Evolutionary conservation across 139 green algal genomes (phyloP).

Genomic region (Chlamydomonas sphaeroides): DNA sequence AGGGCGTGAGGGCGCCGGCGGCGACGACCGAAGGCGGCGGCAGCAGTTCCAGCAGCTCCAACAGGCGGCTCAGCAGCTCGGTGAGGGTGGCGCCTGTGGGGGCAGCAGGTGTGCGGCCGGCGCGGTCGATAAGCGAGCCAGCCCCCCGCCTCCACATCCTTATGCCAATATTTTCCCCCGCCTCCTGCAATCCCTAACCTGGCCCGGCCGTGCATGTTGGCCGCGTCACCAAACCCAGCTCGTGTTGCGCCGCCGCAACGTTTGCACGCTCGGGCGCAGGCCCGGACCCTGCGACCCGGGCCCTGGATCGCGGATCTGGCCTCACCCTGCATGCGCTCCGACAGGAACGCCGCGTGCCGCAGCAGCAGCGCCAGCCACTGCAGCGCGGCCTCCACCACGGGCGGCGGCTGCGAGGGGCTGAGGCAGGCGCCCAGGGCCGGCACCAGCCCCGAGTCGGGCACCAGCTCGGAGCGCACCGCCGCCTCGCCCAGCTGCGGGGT

Average conservation of each 20-base stretch:
- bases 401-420: constrained; percentile 11
- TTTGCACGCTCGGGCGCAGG: too few species aligned
- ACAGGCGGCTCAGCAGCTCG: constrained; percentile 9
- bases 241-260: too few species aligned
- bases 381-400: constrained; percentile 23
- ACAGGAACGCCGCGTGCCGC: constrained; percentile 15
- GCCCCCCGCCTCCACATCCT: too few species aligned
- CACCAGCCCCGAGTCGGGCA: constrained; percentile 18
- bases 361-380: constrained; percentile 38
- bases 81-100: constrained; percentile 12
- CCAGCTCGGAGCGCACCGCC: constrained; percentile 17
- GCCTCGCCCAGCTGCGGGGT: constrained; percentile 21
- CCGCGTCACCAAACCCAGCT: too few species aligned
- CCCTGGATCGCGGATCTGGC: too few species aligned
- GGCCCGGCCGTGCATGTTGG: too few species aligned
- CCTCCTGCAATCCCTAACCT: too few species aligned
- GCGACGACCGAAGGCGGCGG: not conserved
- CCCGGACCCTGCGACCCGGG: too few species aligned
- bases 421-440: constrained; percentile 22
- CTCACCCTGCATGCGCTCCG: constrained; percentile 27
- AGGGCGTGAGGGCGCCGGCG: constrained; percentile 20
- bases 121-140: too few species aligned
- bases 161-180: too few species aligned
- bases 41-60: constrained; percentile 38
- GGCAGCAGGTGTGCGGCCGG: too few species aligned